Base-by-base conservation (phyloP, 2,329 filamentous ascomycete species). In the Pestalotiopsis fici region DNA sequence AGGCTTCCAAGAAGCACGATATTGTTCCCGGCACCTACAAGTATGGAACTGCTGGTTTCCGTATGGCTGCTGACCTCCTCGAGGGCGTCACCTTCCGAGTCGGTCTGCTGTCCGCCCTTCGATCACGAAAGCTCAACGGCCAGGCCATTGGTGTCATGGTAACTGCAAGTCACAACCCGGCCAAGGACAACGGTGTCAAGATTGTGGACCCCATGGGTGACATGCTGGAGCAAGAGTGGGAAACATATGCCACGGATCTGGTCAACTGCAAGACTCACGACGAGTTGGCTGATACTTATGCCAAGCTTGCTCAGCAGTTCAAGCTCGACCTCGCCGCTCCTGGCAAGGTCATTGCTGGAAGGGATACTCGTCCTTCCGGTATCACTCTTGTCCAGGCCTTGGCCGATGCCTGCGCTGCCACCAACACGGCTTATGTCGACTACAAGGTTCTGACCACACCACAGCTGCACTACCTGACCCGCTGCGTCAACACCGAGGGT, bases 91-190 rank as follows among this genome's bases (percentile, higher is more conserved):
- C 97, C 73, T 98, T 95, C 82, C 91, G 95, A 59, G 95, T 98
- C 71, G 96, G 95, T 64, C 88, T 99, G 69, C 89, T 98, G 67
- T 93, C 96, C 37, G 90, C 93, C 66, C 87, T 98, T 64, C 92
- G 96, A 70, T 98, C 94, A 71, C 93, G 94, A 78, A 97, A 96
- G 82, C 89, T 97, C 74, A 91, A 91, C 78, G 92, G 94, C 71
- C 93, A 97, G 83, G 92, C 93, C 74, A 97, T 99, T 76, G 96
- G 96, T 76, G 91, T 99, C 73, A 97, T 97, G 94, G 93, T 97
- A 79, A 97, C 94, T 55, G 94, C 94, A 70, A 97, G 93, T 76
- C 94, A 97, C 85, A 97, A 97, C 82, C 93, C 93, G 21, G 91
- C 94, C 39, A 87, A 89, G 74, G 94, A 97, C 82, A 97, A 97